Conservation (phyloP, 1,284 basidiomycete genomes). For the Trametes hirsuta region DNA sequence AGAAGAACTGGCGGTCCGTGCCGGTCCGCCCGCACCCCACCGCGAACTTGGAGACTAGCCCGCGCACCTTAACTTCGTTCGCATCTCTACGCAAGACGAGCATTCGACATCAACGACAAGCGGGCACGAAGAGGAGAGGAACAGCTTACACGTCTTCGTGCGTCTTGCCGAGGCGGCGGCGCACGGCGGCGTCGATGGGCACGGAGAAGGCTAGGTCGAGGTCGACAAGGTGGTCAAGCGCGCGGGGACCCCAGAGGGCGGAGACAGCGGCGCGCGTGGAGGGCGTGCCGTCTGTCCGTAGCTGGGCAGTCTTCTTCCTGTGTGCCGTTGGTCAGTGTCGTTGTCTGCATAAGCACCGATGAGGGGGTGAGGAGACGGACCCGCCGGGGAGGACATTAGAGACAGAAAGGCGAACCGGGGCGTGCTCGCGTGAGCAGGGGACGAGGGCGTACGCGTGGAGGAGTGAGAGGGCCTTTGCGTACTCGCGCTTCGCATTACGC, state of each 20-base stretch:
- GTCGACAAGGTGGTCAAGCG: conserved; percentile 75
- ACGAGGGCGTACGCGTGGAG: conserved; percentile 92
- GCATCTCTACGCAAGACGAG: conserved; percentile 16
- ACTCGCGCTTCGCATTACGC: conserved; percentile 90
- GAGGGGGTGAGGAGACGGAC: conserved; percentile 46
- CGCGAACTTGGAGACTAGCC: conserved; percentile 80
- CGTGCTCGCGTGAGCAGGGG: conserved; percentile 58
- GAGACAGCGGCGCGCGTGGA: conserved; percentile 70
- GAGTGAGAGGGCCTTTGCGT: conserved; percentile 81
- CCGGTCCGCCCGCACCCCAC: conserved; percentile 74
- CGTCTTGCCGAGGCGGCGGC: conserved; percentile 35
- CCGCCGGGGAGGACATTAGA: conserved; percentile 76
- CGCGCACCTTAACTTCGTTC: conserved; percentile 63
- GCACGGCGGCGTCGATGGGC: conserved; percentile 56
- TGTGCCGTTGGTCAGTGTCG: not conserved
- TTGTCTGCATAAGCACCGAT: not conserved
- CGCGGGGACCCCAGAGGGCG: conserved; percentile 86
- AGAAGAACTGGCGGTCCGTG: conserved; percentile 92
- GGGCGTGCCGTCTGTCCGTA: conserved; percentile 72
- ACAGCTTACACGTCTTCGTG: conserved; percentile 30
- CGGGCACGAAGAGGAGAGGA: not conserved
- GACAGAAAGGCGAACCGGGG: conserved; percentile 76
- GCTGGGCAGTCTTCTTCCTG: conserved; percentile 74
- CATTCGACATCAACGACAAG: not conserved
- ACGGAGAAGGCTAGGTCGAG: conserved; percentile 76